Evolutionary conservation across 495 filamentous ascomycete species (phyloP).

Genomic region (Annulohypoxylon nitens): DNA sequence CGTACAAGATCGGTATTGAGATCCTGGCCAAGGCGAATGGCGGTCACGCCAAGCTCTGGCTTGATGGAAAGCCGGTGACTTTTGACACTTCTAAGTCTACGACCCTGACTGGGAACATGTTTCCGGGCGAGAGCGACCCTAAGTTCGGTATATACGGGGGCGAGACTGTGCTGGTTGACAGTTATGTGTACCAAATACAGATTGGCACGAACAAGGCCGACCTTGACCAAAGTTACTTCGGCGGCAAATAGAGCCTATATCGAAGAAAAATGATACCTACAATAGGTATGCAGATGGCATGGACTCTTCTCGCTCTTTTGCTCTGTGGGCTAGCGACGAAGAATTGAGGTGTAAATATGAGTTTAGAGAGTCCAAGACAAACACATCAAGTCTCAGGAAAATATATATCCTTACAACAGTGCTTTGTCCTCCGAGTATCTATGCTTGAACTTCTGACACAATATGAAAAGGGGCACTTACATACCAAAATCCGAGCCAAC

Average conservation of each 20-base stretch:
- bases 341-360: no score
- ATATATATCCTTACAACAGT: no score
- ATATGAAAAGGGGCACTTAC: background rate
- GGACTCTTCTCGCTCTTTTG: no score
- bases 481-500: background rate
- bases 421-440: no score
- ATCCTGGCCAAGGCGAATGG: conserved; percentile 32
- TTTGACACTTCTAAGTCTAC: conserved; percentile 36
- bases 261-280: background rate
- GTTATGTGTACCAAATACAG: conserved; percentile 39
- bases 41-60: conserved; percentile 39
- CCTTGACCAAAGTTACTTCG: conserved; percentile 40
- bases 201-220: conserved; percentile 37
- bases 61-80: conserved; percentile 39
- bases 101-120: conserved; percentile 37
- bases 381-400: no score
- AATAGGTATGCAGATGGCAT: background rate
- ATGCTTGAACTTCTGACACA: no score
- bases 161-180: conserved; percentile 30
- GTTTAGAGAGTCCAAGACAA: no score
- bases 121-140: conserved; percentile 30
- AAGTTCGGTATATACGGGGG: conserved; percentile 44
- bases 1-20: conserved; percentile 38
- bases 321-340: no score
- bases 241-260: conserved; percentile 17